Conservation (phyloP, 192 early-diverging fungal genomes). For the Lunasporangiospora selenospora region DNA sequence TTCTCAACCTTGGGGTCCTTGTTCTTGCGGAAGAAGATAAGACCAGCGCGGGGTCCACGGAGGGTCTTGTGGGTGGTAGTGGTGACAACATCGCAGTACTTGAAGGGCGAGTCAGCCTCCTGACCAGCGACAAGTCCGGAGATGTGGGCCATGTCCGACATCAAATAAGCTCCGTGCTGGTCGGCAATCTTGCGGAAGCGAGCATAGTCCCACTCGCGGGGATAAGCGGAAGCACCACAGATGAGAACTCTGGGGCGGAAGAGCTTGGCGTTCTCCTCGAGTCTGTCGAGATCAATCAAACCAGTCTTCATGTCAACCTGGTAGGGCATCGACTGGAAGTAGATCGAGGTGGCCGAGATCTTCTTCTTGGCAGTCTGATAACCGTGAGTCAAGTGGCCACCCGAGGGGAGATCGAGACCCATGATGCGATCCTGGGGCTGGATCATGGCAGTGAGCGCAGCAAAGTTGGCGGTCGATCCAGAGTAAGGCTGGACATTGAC, state of each 20-base stretch:
- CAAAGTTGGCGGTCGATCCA: constrained; percentile 98
- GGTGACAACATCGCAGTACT: constrained; percentile 98
- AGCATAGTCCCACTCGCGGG: constrained; percentile 99
- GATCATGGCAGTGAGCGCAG: constrained; percentile 94
- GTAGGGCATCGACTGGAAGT: constrained; percentile 99
- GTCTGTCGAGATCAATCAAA: constrained; percentile 91
- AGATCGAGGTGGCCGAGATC: constrained; percentile 99
- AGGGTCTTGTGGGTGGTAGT: constrained; percentile 99
- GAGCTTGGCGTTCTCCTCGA: constrained; percentile 91
- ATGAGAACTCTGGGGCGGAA: constrained; percentile 99
- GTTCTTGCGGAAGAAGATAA: constrained; percentile 96
- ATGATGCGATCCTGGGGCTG: constrained; percentile 98
- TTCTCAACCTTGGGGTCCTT: constrained; percentile 62
- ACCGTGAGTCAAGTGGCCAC: constrained; percentile 99
- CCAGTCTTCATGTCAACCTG: constrained; percentile 91
- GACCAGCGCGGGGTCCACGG: constrained; percentile 98
- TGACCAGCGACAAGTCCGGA: constrained; percentile 91
- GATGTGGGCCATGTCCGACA: constrained; percentile 99
- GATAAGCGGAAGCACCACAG: constrained; percentile 98
- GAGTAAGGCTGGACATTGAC: constrained; percentile 99
- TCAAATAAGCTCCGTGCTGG: constrained; percentile 93
- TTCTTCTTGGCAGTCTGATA: constrained; percentile 99
- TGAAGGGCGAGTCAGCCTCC: constrained; percentile 94
- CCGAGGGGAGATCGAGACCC: constrained; percentile 99
- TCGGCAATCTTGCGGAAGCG: constrained; percentile 97